Evolutionary conservation across 2,329 filamentous ascomycete species (phyloP).

Genomic region (Raffaelea albimanens): DNA sequence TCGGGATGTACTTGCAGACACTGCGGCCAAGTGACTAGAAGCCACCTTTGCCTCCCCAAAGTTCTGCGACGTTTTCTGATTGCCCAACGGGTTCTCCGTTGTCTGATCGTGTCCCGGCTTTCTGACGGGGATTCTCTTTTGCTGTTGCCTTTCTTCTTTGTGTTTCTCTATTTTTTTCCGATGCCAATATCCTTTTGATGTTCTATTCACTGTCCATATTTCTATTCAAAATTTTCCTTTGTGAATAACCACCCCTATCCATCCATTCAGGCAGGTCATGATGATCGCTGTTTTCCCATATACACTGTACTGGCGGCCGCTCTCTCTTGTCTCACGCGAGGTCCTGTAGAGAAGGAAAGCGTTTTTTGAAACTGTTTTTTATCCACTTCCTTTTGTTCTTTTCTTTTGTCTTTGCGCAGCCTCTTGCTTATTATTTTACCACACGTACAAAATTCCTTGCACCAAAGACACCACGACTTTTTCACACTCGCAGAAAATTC

Average conservation of each 20-base stretch:
- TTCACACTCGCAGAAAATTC: neutral
- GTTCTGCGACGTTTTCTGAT: no score
- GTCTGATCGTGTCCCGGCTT: no score
- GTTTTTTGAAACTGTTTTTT: no score
- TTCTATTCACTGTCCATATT: neutral
- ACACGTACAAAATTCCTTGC: neutral
- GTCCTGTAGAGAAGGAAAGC: no score
- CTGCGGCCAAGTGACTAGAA: slow-evolving; percentile 36
- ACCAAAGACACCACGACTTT: neutral
- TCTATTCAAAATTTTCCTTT: neutral
- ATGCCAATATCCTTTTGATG: neutral
- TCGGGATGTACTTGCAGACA: slow-evolving; percentile 54
- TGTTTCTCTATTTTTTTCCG: neutral
- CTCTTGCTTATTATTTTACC: neutral
- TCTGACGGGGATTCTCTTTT: neutral
- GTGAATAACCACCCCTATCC: neutral
- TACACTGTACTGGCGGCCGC: neutral
- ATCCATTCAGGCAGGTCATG: slow-evolving; percentile 7
- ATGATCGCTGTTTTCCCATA: neutral
- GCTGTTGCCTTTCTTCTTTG: neutral
- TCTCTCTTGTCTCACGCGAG: no score
- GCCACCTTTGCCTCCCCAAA: neutral
- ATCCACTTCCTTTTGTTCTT: neutral
- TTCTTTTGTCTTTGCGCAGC: neutral
- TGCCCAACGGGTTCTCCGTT: no score